These are phyloP conservation scores for Phytophthora multivora DNA, from an alignment of 352 stramenopile genomes.

Conservation along the genomic window DNA sequence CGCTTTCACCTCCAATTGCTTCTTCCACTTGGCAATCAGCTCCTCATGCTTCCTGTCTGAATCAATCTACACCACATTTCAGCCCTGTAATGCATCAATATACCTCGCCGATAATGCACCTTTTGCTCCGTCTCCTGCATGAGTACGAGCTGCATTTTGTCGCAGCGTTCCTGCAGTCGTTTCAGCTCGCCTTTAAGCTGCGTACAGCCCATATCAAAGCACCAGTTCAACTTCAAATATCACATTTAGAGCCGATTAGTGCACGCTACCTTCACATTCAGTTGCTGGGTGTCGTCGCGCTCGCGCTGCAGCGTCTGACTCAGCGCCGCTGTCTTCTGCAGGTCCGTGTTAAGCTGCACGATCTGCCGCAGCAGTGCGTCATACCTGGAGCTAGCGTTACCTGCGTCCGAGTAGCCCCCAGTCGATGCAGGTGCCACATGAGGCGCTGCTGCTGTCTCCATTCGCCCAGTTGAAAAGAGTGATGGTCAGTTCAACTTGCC, in stretches of 20 bases:
- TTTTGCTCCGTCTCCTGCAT: constrained; percentile 87
- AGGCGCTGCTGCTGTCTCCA: constrained; percentile 10
- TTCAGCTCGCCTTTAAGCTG: constrained; percentile 72
- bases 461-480: constrained; percentile 10
- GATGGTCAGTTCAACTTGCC: constrained; percentile 37
- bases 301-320: constrained; percentile 81
- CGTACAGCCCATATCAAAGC: background rate
- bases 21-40: constrained; percentile 84
- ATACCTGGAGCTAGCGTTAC: constrained; percentile 42
- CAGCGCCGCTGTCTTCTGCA: constrained; percentile 82
- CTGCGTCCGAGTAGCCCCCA: constrained; percentile 9
- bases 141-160: constrained; percentile 80
- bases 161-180: constrained; percentile 72
- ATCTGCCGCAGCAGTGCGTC: constrained; percentile 82
- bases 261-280: constrained; percentile 56
- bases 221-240: background rate
- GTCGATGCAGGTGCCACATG: constrained; percentile 2
- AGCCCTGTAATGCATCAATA: background rate
- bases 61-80: constrained; percentile 55
- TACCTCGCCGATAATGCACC: constrained; percentile 23
- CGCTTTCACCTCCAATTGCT: constrained; percentile 82
- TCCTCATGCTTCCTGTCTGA: constrained; percentile 83
- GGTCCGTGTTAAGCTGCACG: constrained; percentile 82
- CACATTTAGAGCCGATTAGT: background rate
- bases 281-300: constrained; percentile 66